A percentile compares a stretch with the other conserved stretches of the same genome.
Evolutionary conservation across 2,329 filamentous ascomycete species (phyloP).

Genomic region (Bertia moriformis): DNA sequence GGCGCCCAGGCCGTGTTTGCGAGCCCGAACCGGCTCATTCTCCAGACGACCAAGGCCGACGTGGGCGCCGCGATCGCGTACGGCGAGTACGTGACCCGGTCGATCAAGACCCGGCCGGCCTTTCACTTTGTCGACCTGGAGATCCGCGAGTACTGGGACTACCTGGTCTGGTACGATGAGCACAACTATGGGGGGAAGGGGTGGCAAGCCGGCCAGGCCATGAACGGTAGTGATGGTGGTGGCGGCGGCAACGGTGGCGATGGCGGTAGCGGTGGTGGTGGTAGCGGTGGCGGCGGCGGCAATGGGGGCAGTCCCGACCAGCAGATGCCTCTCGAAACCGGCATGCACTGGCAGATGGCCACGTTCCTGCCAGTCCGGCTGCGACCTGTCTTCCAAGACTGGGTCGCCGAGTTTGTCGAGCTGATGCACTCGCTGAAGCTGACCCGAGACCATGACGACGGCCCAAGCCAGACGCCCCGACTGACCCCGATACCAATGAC

Average conservation of each 20-base stretch:
- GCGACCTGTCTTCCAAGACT: constrained; percentile 75
- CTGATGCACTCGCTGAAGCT: constrained; percentile 82
- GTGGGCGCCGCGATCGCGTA: constrained; percentile 94
- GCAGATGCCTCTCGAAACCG: constrained; percentile 66
- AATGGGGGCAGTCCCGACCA: too few relatives aligned
- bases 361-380: constrained; percentile 72
- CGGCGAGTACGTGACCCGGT: constrained; percentile 93
- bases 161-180: constrained; percentile 95
- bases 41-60: constrained; percentile 92
- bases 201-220: constrained; percentile 73
- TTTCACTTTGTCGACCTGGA: constrained; percentile 96
- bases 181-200: constrained; percentile 96
- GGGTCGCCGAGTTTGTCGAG: constrained; percentile 88
- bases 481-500: constrained; percentile 39
- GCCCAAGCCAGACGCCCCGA: constrained; percentile 33
- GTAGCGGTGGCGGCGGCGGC: too few relatives aligned
- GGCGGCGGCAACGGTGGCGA: too few relatives aligned
- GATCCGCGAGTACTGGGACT: constrained; percentile 98
- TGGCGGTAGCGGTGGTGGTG: too few relatives aligned
- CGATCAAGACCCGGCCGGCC: constrained; percentile 82
- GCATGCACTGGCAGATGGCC: constrained; percentile 97
- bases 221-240: constrained; percentile 52
- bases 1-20: constrained; percentile 94
- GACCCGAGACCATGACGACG: constrained; percentile 27
- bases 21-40: constrained; percentile 69